Evolutionary conservation across 2,329 filamentous ascomycete species (phyloP), one percentile per base, ranked within the genome.

Genomic region (Chlorencoelia australis): DNA sequence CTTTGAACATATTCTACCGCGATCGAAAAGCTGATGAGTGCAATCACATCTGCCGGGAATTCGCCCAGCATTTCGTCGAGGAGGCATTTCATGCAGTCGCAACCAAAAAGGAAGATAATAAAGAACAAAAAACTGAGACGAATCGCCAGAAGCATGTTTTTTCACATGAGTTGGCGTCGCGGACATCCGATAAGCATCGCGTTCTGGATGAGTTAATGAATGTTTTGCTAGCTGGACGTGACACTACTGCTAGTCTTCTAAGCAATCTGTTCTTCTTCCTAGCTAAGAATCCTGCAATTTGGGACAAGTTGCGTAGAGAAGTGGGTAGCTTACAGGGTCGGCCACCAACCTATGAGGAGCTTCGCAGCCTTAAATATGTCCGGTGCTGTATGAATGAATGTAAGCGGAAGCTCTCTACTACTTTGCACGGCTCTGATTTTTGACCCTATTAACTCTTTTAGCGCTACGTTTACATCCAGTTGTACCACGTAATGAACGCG

Each of bases 321-420:
- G 37, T 54, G 2, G 9, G 43, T 4, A 59, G 43, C 1, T 39
- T 59, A 2, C 52, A 60, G 4, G 51, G 54, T 3, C 44, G 46
- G 3, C 48, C 55, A 11, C 66, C 69, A 1, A 66, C 61, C 0
- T 67, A 66, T 34, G 60, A 62, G 22, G 60, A 70, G 45, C 41
- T 75, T 37, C 66, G 63, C 47, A 60, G 64, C 19, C 60, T 74
- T 50, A 65, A 62, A 38, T 75, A 74, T 39, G 52, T 77, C 29
- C 66, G 64, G 44, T 71, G 62, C 57, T 71, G 68, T 19, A 46
- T 76, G 32, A 70, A 74, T 40, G 72, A 76, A 54, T 67, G 70
- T 73, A 58, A 56, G 59, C 51, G 4, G 31, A 16, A 4, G n/a
- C 10, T 5, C 8, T 5, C 5, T 1, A 8, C 5, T 2, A 9